Evolutionary conservation across 1,284 basidiomycete genomes (phyloP).

Genomic region (Cryptococcus wingfieldii): DNA sequence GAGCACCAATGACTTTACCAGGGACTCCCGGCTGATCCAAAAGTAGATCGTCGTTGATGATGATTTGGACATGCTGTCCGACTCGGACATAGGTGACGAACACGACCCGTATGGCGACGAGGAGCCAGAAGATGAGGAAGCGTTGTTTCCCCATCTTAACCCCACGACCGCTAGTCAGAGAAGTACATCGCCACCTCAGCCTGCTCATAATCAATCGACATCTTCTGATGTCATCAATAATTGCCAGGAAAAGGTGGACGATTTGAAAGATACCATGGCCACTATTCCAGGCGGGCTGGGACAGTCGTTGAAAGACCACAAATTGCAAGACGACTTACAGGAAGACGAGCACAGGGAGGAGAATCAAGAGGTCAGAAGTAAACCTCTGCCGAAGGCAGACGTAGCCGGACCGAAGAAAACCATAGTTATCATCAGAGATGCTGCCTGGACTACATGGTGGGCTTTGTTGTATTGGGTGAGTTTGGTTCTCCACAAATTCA

Average conservation of each 20-base stretch:
- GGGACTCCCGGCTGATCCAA: neutral
- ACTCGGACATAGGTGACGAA: conserved; percentile 46
- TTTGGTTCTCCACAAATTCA: neutral
- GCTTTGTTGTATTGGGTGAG: conserved; percentile 77
- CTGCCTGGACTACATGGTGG: conserved; percentile 75
- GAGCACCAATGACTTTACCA: neutral
- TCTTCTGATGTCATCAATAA: neutral
- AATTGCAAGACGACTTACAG: neutral
- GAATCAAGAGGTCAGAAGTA: neutral
- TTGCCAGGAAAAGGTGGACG: neutral
- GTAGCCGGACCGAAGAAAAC: conserved; percentile 52
- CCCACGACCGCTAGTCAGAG: neutral
- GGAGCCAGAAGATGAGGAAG: neutral
- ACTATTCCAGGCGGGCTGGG: neutral
- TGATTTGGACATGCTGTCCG: conserved; percentile 34
- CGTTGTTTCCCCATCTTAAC: neutral
- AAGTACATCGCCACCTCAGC: neutral
- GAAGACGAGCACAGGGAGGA: neutral
- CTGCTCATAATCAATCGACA: neutral
- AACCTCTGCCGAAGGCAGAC: neutral
- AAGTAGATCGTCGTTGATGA: conserved; percentile 17
- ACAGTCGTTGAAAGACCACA: neutral
- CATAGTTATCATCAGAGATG: conserved; percentile 66
- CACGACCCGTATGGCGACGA: neutral
- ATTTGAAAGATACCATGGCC: conserved; percentile 2